Base-by-base conservation (phyloP, 805 yeast genomes). In the Schwanniomyces polymorphus region DNA sequence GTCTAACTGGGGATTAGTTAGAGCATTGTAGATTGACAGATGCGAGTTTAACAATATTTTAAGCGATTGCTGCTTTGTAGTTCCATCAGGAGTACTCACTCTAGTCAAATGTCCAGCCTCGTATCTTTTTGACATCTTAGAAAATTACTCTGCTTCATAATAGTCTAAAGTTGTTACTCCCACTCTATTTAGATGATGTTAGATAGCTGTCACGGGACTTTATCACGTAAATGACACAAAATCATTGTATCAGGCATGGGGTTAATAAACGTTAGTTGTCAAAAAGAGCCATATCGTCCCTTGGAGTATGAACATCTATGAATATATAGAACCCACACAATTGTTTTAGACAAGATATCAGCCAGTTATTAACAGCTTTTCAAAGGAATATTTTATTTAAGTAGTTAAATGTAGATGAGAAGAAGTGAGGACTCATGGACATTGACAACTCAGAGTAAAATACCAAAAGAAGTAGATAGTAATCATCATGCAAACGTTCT, bases 1-100 rank as follows among this genome's bases (percentile, higher is more conserved):
- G 49, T 72, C 75, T 37, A 72, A 64, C 14, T 69, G 74, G 8
- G 78, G 78, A 55, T 73, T 68, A 31, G 62, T 68, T 41, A 72
- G 61, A 4, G 67, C 72, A 48, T 69, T 61, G 50, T 63, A 67
- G 27, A 73, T 63, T 1, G 75, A 70, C 61, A 63, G 68, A 47
- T 70, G 74, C 10, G 74, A 63, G 21, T 60, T 57, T 25, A 71
- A 63, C 39, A 72, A 57, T 42, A 65, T 66, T 43, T 39, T 48
- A n/a, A 48, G 38, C 14, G 48, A 44, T 29, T 26, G 34, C 25
- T 46, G 49, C 37, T 42, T 42, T 14, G 42, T 27, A 11, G 31
- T 25, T 11, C 37, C 23, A 25, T 41, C 35, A 14, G 47, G 40
- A 11, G 46, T 31, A 21, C 29, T 29, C 16, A 14, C 33, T 21